Percentiles rank a stretch among this genome's conserved stretches.
These are phyloP conservation scores for Saccharomyces uvarum DNA, from an alignment of 1,139 yeast species.

Conservation along the genomic window DNA sequence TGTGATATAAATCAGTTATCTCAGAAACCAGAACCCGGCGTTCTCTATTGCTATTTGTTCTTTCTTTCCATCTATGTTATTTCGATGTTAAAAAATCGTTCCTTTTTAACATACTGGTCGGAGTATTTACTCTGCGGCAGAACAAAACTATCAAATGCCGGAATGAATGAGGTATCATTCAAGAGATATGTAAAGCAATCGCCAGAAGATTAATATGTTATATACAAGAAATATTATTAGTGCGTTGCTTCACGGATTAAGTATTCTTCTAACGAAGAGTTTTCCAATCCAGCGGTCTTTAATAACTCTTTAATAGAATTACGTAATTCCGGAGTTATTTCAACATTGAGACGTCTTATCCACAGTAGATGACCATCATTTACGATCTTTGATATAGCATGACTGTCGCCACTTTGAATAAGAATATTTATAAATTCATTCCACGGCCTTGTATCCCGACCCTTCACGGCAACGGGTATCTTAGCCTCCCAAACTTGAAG, in stretches of 20 bases:
- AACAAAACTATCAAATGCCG: background rate
- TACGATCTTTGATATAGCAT: conserved; percentile 13
- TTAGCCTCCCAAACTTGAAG: conserved; percentile 22
- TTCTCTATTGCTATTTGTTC: background rate
- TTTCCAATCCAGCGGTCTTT: background rate
- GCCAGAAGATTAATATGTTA: background rate
- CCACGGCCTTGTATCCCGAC: conserved; percentile 26
- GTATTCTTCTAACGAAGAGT: background rate
- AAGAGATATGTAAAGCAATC: background rate
- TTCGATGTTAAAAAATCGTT: background rate
- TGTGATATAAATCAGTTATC: background rate
- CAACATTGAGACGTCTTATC: conserved; percentile 21
- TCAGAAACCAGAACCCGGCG: background rate
- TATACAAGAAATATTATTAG: background rate
- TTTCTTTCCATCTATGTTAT: background rate
- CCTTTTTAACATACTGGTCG: background rate
- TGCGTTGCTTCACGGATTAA: background rate
- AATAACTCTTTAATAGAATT: background rate
- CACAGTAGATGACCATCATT: conserved; percentile 25
- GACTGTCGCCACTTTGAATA: conserved; percentile 12
- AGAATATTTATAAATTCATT: conserved; percentile 15
- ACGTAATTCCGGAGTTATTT: conserved; percentile 13
- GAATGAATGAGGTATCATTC: background rate
- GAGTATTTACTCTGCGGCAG: background rate
- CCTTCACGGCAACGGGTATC: conserved; percentile 7